Evolutionary conservation across 192 early-diverging fungal genomes (phyloP).

Genomic region (Coemansia sp.): DNA sequence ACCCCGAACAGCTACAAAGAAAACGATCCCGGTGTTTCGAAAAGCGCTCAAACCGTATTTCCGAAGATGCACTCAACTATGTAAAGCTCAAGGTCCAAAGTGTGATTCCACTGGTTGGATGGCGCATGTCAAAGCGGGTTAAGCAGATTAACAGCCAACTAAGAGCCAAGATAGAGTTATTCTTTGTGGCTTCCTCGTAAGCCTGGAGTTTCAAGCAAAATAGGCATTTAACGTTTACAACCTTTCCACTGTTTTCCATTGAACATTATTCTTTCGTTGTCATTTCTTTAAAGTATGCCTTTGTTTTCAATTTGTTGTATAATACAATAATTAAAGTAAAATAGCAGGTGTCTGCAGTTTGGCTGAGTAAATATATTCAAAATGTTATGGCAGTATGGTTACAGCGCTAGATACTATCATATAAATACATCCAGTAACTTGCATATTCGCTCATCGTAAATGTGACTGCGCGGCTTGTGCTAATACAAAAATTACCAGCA

Average conservation of each 20-base stretch:
- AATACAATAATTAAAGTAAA: not conserved
- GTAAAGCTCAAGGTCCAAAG: slow-evolving; percentile 24
- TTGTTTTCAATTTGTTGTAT: slow-evolving; percentile 5
- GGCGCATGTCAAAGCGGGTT: slow-evolving; percentile 17
- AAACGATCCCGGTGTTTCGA: slow-evolving; percentile 32
- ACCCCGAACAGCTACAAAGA: slow-evolving; percentile 36
- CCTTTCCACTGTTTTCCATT: not conserved
- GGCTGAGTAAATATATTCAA: not conserved
- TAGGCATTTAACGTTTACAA: not conserved
- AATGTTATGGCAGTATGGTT: not conserved
- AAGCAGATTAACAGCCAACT: slow-evolving; percentile 23
- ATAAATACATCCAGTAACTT: slow-evolving; percentile 3
- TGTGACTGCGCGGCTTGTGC: not conserved
- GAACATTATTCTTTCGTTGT: not conserved
- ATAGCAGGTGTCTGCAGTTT: not conserved
- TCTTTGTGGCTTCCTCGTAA: slow-evolving; percentile 23
- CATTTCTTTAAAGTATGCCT: slow-evolving; percentile 2
- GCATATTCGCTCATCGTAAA: not conserved
- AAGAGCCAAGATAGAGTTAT: slow-evolving; percentile 26
- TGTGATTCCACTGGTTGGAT: slow-evolving; percentile 15
- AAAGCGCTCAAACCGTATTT: slow-evolving; percentile 6
- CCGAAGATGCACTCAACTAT: slow-evolving; percentile 11
- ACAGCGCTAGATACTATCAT: not conserved
- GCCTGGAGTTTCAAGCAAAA: not conserved
- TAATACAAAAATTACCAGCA: not conserved